Conservation (phyloP, 2,329 filamentous ascomycete species). For the Talaromyces atroroseus region DNA sequence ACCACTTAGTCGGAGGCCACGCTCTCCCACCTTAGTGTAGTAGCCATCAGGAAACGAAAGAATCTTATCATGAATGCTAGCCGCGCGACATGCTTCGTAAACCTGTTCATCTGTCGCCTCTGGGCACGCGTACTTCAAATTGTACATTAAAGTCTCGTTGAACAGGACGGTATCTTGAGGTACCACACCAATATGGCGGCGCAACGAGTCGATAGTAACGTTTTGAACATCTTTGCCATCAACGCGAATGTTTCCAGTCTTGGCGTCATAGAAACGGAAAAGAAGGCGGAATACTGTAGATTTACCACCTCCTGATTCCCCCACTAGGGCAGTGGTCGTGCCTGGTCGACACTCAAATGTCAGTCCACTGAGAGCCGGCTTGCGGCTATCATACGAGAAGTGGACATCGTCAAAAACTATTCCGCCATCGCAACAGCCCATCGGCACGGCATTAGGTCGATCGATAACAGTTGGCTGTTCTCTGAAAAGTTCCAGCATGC, state of each 20-base stretch:
- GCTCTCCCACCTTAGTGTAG: slow-evolving; percentile 83
- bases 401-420: slow-evolving; percentile 84
- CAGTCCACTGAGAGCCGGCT: slow-evolving; percentile 76
- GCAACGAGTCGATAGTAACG: slow-evolving; percentile 87
- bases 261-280: slow-evolving; percentile 91
- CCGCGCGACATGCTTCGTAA: slow-evolving; percentile 73
- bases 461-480: slow-evolving; percentile 90
- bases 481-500: slow-evolving; percentile 92
- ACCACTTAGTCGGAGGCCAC: slow-evolving; percentile 78
- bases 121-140: slow-evolving; percentile 82
- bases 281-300: slow-evolving; percentile 93
- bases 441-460: slow-evolving; percentile 55
- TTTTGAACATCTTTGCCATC: slow-evolving; percentile 80
- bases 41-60: slow-evolving; percentile 83
- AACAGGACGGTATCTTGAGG: slow-evolving; percentile 95
- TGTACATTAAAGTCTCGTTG: slow-evolving; percentile 94
- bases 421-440: slow-evolving; percentile 68
- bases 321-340: slow-evolving; percentile 91
- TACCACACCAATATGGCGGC: slow-evolving; percentile 87
- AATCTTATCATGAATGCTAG: slow-evolving; percentile 90
- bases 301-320: slow-evolving; percentile 94
- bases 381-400: slow-evolving; percentile 84
- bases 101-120: slow-evolving; percentile 75
- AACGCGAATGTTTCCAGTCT: slow-evolving; percentile 72
- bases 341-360: slow-evolving; percentile 82